phyloP scores from a whole-genome alignment of 2,329 filamentous ascomycete genomes.

The Chaetomium globosum region DNA sequence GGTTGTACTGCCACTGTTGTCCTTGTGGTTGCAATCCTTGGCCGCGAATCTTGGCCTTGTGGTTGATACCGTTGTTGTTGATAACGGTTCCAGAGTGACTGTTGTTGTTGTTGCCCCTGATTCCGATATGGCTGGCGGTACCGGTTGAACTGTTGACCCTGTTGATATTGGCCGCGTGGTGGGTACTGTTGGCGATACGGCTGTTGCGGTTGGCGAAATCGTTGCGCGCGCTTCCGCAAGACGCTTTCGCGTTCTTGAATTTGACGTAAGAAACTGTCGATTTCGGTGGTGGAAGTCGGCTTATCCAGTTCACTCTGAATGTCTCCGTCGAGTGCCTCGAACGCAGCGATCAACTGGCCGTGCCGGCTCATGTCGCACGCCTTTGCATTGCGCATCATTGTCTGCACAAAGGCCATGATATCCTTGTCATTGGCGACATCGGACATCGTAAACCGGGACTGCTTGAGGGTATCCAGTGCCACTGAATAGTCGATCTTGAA shows the following conservation, averaged over 20 bases:
- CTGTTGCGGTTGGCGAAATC: no score
- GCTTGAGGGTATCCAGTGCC: neutral
- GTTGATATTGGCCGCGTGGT: no score
- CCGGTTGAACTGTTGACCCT: no score
- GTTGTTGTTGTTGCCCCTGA: no score
- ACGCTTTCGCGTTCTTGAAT: conserved; percentile 16
- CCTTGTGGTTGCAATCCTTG: no score
- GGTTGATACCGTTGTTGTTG: no score
- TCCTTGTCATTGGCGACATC: neutral
- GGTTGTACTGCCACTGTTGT: no score
- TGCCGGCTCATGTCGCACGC: neutral
- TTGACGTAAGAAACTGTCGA: neutral
- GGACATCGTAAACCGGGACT: neutral
- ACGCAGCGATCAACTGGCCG: neutral
- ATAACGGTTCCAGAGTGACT: no score
- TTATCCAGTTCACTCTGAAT: neutral
- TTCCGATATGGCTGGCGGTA: no score
- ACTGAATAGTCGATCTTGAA: neutral
- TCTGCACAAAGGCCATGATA: neutral
- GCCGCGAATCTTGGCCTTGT: no score
- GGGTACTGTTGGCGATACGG: no score
- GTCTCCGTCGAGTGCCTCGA: neutral
- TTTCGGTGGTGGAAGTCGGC: neutral
- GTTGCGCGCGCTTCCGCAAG: no score
- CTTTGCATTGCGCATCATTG: neutral